Evolutionary conservation across 2,329 filamentous ascomycete genomes (phyloP), one percentile per base, ranked within the genome.

Genomic region (Alternaria gansuensis): DNA sequence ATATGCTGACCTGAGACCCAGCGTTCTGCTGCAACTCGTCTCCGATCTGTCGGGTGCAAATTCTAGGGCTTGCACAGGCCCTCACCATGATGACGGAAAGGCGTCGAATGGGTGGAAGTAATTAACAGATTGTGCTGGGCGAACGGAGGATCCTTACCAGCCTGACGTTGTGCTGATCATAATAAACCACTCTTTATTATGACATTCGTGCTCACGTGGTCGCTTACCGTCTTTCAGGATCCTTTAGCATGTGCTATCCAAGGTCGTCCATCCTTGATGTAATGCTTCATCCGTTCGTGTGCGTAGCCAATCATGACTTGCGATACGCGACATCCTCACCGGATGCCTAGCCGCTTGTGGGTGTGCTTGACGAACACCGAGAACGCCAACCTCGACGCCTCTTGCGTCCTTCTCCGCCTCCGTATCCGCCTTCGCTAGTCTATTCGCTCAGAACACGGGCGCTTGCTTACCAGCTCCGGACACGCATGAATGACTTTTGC

Each of bases 341-440:
- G 62, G 54, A 65, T 55, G 51, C 61, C 72, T 74, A 67, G 49
- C 71, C 62, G 14, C 34, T 68, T 65, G 13, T 26, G 65, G 74
- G 48, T 51, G 64, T 54, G 40, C 54, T 76, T 73, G 65, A 74
- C 75, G 75, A 77, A 69, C 49, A 54, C 55, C 65, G 54, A 66
- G 52, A 57, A 62, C 65, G 63, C 61, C 63, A 56, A 64, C 39
- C 28, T 56, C 36, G 51, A 72, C 65, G 67, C 71, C 64, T 71
- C 67, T 69, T 63, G 66, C 66, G 60, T 63, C 63, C 59, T 45
- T 57, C 44, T 65, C 53, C 48, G 56, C 56, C 50, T 43, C 46
- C 41, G 53, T 46, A 57, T 58, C 44, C 39, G 45, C 43, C 49
- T 52, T 60, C 21, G 50, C 55, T 44, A 54, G 37, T 57, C 57